These are phyloP conservation scores for Chaetomium sp. DNA, from an alignment of 2,329 filamentous ascomycete species.

Conservation along the genomic window DNA sequence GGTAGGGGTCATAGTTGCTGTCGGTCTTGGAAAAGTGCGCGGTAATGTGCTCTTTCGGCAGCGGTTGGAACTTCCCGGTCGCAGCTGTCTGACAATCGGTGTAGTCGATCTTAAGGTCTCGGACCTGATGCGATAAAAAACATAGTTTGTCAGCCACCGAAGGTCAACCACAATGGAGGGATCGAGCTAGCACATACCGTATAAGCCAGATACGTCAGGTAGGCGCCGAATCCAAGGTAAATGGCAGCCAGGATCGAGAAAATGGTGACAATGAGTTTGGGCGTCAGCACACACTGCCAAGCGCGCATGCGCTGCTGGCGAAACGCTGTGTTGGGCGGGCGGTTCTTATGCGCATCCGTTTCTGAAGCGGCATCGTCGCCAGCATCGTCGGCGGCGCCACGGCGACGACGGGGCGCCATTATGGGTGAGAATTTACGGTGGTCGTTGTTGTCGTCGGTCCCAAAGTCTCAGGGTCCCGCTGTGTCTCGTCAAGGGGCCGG, in stretches of 20 bases:
- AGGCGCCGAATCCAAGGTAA: conserved; percentile 25
- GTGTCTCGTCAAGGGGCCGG: background rate
- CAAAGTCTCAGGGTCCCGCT: background rate
- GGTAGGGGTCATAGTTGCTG: conserved; percentile 19
- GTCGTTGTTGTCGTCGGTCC: conserved; percentile 7
- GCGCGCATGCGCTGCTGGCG: conserved; percentile 94
- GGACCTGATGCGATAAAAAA: conserved; percentile 52
- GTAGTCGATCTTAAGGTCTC: conserved; percentile 89
- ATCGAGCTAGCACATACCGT: conserved; percentile 16
- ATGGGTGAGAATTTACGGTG: conserved; percentile 5
- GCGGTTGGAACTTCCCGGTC: conserved; percentile 39
- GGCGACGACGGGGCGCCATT: conserved; percentile 25
- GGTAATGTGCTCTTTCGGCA: conserved; percentile 53
- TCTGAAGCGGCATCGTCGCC: conserved; percentile 19
- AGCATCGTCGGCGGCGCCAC: conserved; percentile 20
- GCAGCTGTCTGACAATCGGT: conserved; percentile 63
- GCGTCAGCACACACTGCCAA: conserved; percentile 76
- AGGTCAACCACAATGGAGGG: background rate
- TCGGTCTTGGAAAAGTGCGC: conserved; percentile 63
- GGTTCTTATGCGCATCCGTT: conserved; percentile 23
- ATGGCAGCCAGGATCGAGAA: conserved; percentile 25
- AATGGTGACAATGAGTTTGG: conserved; percentile 26
- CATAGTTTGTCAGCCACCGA: conserved; percentile 10
- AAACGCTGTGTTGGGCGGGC: conserved; percentile 68
- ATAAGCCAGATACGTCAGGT: conserved; percentile 20